Evolutionary conservation across 352 stramenopile genomes (phyloP), one percentile per base, ranked within the genome.

Genomic region (Chrysophaeum taylorii): DNA sequence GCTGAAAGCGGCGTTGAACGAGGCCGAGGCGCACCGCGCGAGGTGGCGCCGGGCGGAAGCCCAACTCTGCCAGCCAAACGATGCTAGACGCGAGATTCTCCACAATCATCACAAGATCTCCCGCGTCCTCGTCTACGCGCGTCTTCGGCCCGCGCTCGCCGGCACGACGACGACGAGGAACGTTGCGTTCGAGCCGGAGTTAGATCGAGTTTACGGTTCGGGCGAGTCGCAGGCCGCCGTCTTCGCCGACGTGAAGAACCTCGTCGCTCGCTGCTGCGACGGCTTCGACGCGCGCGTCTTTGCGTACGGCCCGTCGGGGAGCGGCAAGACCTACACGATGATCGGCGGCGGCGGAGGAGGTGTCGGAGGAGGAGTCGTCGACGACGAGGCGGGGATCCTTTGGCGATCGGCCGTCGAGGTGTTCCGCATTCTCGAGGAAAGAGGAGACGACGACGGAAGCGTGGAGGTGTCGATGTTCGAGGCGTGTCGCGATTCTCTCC

Each of bases 251-350:
- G 94, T 86, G 18, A 92, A 90, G 70, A 91, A 92, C 69, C 77
- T 96, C 23, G 77, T 96, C 27, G 87, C 94, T 74, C 91, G 82
- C 25, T 87, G 86, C 27, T 54, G 96, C 16, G 90, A 96, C 74
- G 90, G 90, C 61, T 93, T 88, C 77, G 93, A 94, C 64, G 87
- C 92, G n/a, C 92, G 86, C 71, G 89, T 96, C 72, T 96, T 96
- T 69, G 90, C 90, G 2, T 96, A 96, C 71, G 90, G 90, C 0
- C 90, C 96, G 76, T 69, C 90, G 0, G 90, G 90, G 35, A 91
- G 82, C 5, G 90, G 90, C 16, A 96, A 96, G 80, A 96, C 90
- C 25, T 96, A 91, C 76, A 96, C 90, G 14, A 96, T 96, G 90
- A 92, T 86, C 0, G 89, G 80, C 18, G 73, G 76, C 33, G 43